phyloP scores from a whole-genome alignment of 768 basidiomycete genomes.

The Leccinum boreale region DNA sequence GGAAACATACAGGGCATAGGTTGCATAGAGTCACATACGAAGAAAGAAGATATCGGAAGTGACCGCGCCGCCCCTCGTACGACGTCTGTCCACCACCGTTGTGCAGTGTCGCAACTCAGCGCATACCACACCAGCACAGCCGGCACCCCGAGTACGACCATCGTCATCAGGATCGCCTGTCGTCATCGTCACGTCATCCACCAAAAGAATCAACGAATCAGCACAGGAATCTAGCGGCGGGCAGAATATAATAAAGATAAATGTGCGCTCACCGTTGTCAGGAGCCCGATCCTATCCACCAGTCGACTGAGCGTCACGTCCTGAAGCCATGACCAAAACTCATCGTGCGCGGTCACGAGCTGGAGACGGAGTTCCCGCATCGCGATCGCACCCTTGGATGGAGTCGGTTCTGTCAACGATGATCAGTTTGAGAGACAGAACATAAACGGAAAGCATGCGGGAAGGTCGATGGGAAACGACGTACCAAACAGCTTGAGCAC shows the following conservation, averaged over 20 bases:
- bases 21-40: background rate
- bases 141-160: constrained; percentile 17
- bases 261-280: constrained; percentile 9
- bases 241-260: background rate
- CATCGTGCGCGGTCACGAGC: constrained; percentile 21
- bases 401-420: constrained; percentile 24
- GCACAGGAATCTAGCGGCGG: no score
- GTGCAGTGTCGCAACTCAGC: background rate
- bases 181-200: background rate
- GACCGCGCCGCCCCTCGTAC: background rate
- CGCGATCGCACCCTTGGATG: constrained; percentile 18
- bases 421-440: background rate
- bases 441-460: background rate
- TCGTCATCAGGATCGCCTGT: constrained; percentile 20
- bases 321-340: constrained; percentile 9
- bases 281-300: constrained; percentile 19
- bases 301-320: constrained; percentile 28
- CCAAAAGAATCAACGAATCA: background rate
- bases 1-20: constrained; percentile 1
- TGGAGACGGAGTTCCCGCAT: constrained; percentile 24
- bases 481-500: constrained; percentile 28
- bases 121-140: constrained; percentile 21
- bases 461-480: background rate
- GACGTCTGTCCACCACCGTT: constrained; percentile 13
- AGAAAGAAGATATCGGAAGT: background rate